Conservation (phyloP, 129 eudicot genomes). For the Artemisia tridentata region DNA sequence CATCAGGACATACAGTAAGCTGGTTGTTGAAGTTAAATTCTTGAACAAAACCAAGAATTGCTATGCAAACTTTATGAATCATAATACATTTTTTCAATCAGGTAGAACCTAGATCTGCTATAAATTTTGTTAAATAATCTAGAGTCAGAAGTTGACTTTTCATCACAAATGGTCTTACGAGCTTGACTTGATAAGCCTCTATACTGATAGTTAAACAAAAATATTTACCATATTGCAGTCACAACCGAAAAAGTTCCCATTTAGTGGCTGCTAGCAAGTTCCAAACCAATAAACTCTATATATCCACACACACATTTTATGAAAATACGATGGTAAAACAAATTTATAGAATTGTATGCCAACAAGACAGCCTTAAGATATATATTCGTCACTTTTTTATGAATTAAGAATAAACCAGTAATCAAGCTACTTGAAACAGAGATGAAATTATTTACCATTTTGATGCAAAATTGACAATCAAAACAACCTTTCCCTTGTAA, state of each 20-base stretch:
- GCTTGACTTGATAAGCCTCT: neutral
- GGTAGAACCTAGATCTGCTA: slow-evolving; percentile 6
- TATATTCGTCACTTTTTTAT: neutral
- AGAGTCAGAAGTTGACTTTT: too few species aligned
- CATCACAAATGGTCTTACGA: too few species aligned
- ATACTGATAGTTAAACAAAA: neutral
- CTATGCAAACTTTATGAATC: slow-evolving; percentile 11
- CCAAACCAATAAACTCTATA: slow-evolving; percentile 5
- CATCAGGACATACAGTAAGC: neutral
- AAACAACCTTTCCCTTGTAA: slow-evolving; percentile 76
- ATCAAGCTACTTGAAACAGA: slow-evolving; percentile 2
- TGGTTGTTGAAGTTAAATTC: neutral
- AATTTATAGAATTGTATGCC: neutral
- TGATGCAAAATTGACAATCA: slow-evolving; percentile 89
- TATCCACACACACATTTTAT: neutral
- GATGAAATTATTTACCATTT: slow-evolving; percentile 50
- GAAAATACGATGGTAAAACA: neutral
- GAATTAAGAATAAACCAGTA: neutral
- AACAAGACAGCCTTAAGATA: neutral
- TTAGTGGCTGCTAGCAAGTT: slow-evolving; percentile 6
- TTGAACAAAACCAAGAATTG: slow-evolving; percentile 12
- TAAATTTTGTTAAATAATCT: neutral
- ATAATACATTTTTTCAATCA: neutral
- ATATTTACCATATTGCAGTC: neutral
- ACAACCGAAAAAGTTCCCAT: neutral